These are phyloP conservation scores for Ustilaginoidea virens DNA, from an alignment of 2,329 filamentous ascomycete species.

Conservation along the genomic window DNA sequence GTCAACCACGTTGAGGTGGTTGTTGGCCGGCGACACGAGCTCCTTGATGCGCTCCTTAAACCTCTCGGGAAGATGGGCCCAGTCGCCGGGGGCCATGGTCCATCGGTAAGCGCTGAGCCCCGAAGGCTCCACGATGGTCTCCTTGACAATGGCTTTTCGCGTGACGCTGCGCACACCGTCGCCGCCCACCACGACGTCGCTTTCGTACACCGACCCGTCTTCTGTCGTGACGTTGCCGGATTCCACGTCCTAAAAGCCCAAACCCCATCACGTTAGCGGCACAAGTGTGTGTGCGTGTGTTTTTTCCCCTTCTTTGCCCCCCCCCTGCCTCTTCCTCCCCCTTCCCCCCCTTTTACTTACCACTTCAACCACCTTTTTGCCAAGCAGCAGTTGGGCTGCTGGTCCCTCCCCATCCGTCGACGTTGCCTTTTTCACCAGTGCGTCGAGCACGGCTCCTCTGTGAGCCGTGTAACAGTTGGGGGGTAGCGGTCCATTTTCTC, in stretches of 20 bases:
- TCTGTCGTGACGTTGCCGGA: not conserved
- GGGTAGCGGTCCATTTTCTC: not conserved
- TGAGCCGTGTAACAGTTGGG: not conserved
- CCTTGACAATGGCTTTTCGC: not conserved
- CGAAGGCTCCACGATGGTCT: conserved; percentile 1
- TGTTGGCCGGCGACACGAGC: not conserved
- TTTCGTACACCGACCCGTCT: not conserved
- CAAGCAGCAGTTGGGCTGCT: not conserved
- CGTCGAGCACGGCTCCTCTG: not conserved
- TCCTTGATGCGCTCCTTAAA: not conserved
- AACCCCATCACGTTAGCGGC: no score
- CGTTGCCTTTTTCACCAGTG: not conserved
- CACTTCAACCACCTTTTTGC: not conserved
- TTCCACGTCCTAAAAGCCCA: not conserved
- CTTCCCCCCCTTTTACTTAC: no score
- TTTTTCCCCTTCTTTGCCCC: no score
- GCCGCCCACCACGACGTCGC: conserved; percentile 1
- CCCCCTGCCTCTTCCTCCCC: no score
- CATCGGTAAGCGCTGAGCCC: conserved; percentile 2
- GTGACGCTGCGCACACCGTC: conserved; percentile 2
- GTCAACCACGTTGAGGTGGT: conserved; percentile 1
- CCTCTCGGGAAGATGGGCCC: not conserved
- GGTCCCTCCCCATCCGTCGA: not conserved
- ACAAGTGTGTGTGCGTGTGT: no score
- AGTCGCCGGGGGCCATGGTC: conserved; percentile 1